Percentiles rank a stretch among this genome's conserved stretches.
Conservation (phyloP, 2,329 filamentous ascomycete genomes). For the Blastomyces parvus region DNA sequence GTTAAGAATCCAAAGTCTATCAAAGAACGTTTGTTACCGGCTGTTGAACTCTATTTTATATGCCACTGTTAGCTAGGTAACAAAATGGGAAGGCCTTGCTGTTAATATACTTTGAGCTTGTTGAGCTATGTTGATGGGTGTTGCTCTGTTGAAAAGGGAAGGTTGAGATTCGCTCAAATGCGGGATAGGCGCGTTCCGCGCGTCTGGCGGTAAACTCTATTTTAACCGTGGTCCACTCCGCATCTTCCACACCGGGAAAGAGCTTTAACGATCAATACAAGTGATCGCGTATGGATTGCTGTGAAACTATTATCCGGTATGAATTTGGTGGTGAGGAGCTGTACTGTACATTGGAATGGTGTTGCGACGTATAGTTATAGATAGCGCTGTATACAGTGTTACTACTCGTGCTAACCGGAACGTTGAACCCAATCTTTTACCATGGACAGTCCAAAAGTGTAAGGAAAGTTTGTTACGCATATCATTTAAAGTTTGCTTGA, state of each 20-base stretch:
- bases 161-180: neutral
- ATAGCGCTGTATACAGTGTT: neutral
- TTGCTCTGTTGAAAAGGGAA: neutral
- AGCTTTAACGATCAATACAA: neutral
- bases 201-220: neutral
- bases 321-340: neutral
- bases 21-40: neutral
- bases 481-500: too few species aligned
- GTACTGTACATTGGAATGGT: neutral
- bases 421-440: neutral
- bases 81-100: neutral
- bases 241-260: too few species aligned
- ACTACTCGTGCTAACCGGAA: neutral
- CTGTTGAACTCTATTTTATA: neutral
- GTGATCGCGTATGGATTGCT: neutral
- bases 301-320: neutral
- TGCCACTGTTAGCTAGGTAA: neutral
- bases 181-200: neutral
- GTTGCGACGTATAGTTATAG: neutral
- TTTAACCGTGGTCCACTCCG: neutral
- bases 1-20: neutral
- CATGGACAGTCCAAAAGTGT: neutral
- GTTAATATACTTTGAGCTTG: neutral
- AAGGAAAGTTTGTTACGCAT: too few species aligned
- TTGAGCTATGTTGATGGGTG: neutral